Evolutionary conservation across 2,329 filamentous ascomycete genomes (phyloP), one percentile per base, ranked within the genome.

Genomic region (Talaromyces sp.): DNA sequence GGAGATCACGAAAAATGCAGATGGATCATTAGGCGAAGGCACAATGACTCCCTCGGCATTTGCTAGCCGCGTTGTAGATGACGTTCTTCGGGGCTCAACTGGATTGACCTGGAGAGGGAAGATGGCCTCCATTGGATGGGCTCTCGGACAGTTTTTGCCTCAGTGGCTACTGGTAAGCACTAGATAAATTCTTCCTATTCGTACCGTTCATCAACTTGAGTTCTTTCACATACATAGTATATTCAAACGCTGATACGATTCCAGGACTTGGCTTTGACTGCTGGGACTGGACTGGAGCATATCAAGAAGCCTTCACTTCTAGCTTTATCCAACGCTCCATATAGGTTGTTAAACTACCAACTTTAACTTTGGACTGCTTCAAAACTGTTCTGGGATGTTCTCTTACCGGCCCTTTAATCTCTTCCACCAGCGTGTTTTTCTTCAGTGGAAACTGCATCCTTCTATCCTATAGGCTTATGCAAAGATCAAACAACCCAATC

Each of bases 91-190:
- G 7, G 64, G 65, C 9, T 30, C 42, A 5, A 62, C 17, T 22
- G 65, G 63, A 2, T 24, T 54, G 29, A 50, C 55, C 7, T 66
- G 57, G 57, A 56, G 52, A 37, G 65, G 63, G 4, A 61, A 49
- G 37, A 44, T 58, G 35, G 49, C 60, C 2, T 54, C 51, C 1
- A 30, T 59, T 17, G 47, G 22, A 8, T 51, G 54, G 44, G 55
- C 54, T 24, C 9, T 54, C 10, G 16, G 29, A 1, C 41, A 51
- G 0, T 55, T 56, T 27, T 9, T 59, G 27, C 61, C 59, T 3
- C 42, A 29, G 0, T 62, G 57, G 55, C 1, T 63, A 17, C 16
- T 55, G 33, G 61, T 63, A 42, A 51, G 59, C n/a, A n/a, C n/a
- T n/a, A n/a, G n/a, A n/a, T n/a, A n/a, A n/a, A n/a, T n/a, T n/a